phyloP scores from a whole-genome alignment of 2,329 filamentous ascomycete species.

The Xylariaceae sp. region DNA sequence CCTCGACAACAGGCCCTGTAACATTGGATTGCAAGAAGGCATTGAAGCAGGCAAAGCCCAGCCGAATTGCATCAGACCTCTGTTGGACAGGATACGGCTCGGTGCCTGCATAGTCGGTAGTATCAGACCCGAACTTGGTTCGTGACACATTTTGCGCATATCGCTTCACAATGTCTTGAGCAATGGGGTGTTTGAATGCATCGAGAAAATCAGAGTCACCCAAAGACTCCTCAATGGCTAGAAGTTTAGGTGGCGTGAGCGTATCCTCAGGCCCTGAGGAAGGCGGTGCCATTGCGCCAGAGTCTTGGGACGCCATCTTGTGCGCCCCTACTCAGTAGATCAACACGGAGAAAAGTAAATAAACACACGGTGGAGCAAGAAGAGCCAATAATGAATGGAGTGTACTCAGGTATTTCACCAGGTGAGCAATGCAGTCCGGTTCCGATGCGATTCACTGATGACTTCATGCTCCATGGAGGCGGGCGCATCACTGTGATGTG shows the following conservation, averaged over 20 bases:
- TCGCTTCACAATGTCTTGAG: conserved; percentile 11
- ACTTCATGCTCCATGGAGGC: too few relatives aligned
- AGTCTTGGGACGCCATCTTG: not conserved
- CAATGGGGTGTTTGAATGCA: conserved; percentile 9
- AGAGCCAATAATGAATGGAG: too few relatives aligned
- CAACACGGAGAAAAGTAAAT: too few relatives aligned
- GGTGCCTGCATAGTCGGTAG: not conserved
- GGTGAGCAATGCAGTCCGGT: too few relatives aligned
- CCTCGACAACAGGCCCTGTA: conserved; percentile 64
- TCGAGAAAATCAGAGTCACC: conserved; percentile 16
- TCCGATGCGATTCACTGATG: too few relatives aligned
- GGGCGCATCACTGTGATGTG: too few relatives aligned
- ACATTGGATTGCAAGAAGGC: conserved; percentile 71
- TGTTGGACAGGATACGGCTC: not conserved
- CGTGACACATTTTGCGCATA: conserved; percentile 11
- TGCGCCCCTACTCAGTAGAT: not conserved
- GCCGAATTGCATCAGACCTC: conserved; percentile 9
- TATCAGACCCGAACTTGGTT: not conserved
- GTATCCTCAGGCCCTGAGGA: not conserved
- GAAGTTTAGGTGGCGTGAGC: conserved; percentile 9
- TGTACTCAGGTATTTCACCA: too few relatives aligned
- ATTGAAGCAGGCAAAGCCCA: conserved; percentile 62
- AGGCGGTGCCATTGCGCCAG: not conserved
- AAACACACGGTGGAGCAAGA: too few relatives aligned
- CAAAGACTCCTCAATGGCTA: conserved; percentile 15